These are phyloP conservation scores for Vitellaria paradoxa DNA, from an alignment of 179 eudicot species.

Conservation along the genomic window DNA sequence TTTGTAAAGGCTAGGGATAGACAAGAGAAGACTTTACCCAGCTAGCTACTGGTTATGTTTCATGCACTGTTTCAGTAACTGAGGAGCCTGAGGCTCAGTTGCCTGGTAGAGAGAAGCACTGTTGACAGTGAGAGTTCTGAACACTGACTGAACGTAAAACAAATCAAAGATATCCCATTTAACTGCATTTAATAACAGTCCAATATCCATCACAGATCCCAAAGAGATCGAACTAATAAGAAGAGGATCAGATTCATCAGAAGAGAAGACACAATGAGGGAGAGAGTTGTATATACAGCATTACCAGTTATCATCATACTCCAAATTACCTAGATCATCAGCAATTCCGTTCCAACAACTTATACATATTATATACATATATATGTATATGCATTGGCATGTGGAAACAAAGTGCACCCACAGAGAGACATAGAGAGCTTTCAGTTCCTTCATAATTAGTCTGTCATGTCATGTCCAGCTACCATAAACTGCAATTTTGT, in stretches of 20 bases:
- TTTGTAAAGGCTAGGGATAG: not conserved
- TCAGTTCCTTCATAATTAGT: no score
- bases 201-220: conserved; percentile 27
- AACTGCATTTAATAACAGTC: conserved; percentile 2
- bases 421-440: no score
- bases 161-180: conserved; percentile 22
- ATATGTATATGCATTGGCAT: no score
- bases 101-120: conserved; percentile 25
- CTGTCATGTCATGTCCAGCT: no score
- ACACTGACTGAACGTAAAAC: conserved; percentile 17
- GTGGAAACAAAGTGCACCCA: no score
- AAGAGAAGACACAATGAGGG: not conserved
- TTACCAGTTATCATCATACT: not conserved
- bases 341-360: no score
- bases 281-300: not conserved
- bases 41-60: not conserved
- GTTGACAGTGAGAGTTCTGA: conserved; percentile 18
- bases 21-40: not conserved
- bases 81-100: conserved; percentile 21
- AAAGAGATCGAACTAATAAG: conserved; percentile 4
- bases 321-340: not conserved
- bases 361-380: not conserved
- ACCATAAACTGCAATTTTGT: not conserved
- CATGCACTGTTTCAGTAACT: conserved; percentile 12
- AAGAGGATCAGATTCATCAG: not conserved